phyloP scores from a whole-genome alignment of 2,329 filamentous ascomycete species.

The Diaporthe citri region DNA sequence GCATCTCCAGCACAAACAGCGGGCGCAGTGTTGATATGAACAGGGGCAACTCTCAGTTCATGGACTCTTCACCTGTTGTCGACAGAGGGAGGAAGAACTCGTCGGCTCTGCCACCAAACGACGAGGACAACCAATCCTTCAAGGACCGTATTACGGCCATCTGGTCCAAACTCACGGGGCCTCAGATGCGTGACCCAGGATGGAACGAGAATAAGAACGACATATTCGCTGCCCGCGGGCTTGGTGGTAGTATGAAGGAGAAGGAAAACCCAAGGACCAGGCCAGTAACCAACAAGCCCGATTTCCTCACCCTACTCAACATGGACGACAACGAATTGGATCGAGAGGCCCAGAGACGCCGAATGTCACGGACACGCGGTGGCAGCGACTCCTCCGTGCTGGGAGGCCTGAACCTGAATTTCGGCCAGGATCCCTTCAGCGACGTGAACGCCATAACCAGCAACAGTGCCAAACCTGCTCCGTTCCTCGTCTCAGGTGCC shows the following conservation, averaged over 20 bases:
- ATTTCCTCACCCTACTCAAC: slow-evolving; percentile 58
- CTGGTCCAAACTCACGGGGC: slow-evolving; percentile 56
- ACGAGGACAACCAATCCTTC: slow-evolving; percentile 43
- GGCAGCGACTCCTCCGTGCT: slow-evolving; percentile 52
- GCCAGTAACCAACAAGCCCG: slow-evolving; percentile 48
- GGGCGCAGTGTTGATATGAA: slow-evolving; percentile 62
- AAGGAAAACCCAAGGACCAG: slow-evolving; percentile 24
- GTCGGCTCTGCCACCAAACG: slow-evolving; percentile 45
- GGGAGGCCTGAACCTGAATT: slow-evolving; percentile 53
- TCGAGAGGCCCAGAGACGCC: slow-evolving; percentile 53
- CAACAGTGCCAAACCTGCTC: slow-evolving; percentile 54
- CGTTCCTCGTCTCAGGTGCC: slow-evolving; percentile 49
- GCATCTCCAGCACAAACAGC: slow-evolving; percentile 48
- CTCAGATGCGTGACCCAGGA: slow-evolving; percentile 40
- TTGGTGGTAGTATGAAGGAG: slow-evolving; percentile 45
- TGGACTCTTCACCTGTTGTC: slow-evolving; percentile 46
- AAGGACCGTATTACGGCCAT: slow-evolving; percentile 59
- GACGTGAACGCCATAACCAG: slow-evolving; percentile 59
- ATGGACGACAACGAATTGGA: slow-evolving; percentile 58
- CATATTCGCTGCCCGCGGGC: slow-evolving; percentile 46
- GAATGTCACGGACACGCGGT: slow-evolving; percentile 45
- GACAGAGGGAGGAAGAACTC: slow-evolving; percentile 55
- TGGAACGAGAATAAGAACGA: slow-evolving; percentile 44
- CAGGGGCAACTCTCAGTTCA: slow-evolving; percentile 66
- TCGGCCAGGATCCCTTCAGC: slow-evolving; percentile 60